phyloP scores from a whole-genome alignment of 306 rosid genomes.

The Rosa chinensis region DNA sequence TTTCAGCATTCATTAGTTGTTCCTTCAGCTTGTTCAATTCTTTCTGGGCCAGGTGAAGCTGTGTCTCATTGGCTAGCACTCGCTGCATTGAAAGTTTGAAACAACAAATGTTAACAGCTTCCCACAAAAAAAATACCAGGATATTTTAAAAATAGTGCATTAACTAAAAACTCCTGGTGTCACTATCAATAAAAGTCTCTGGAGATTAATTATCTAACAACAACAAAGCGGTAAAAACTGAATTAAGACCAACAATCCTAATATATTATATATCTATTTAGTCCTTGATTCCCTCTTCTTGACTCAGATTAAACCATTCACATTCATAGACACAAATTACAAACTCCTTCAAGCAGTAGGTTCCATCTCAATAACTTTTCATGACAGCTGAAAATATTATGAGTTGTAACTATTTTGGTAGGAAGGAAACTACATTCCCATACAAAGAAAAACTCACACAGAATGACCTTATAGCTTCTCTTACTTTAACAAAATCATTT shows the following conservation, averaged over 20 bases:
- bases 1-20: slow-evolving; percentile 79
- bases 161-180: not conserved
- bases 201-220: not conserved
- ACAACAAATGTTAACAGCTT: slow-evolving; percentile 23
- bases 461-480: not conserved
- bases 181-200: not conserved
- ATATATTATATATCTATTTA: not conserved
- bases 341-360: not conserved
- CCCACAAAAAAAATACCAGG: not conserved
- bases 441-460: not conserved
- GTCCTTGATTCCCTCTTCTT: not conserved
- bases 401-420: not conserved
- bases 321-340: not conserved
- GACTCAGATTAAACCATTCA: not conserved
- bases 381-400: not conserved
- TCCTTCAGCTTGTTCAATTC: slow-evolving; percentile 84
- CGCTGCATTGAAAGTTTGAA: slow-evolving; percentile 46
- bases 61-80: slow-evolving; percentile 83
- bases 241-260: not conserved
- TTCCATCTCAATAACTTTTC: not conserved
- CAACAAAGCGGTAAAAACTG: not conserved
- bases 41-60: slow-evolving; percentile 73
- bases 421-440: not conserved
- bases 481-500: not conserved
- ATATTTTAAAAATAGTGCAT: not conserved